phyloP scores from a whole-genome alignment of 2,329 filamentous ascomycete species.

The Cercospora canescens region DNA sequence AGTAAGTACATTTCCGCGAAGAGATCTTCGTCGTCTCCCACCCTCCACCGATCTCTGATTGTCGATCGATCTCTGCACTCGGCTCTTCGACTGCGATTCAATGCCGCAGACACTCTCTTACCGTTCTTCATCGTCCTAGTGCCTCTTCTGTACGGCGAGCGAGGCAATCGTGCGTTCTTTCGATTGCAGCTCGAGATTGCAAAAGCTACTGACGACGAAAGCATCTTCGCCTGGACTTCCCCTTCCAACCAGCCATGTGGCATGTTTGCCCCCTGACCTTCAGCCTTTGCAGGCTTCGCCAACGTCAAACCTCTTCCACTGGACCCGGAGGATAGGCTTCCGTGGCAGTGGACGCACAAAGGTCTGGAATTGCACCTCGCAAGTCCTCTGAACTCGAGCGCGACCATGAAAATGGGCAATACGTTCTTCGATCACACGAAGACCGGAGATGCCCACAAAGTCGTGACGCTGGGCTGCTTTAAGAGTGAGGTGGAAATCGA shows the following conservation, averaged over 20 bases:
- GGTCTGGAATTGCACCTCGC: slow-evolving; percentile 1
- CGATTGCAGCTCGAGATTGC: slow-evolving; percentile 8
- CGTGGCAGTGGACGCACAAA: slow-evolving; percentile 7
- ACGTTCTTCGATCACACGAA: not conserved
- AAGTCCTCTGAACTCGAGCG: not conserved
- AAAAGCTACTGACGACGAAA: slow-evolving; percentile 19
- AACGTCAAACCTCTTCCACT: not conserved
- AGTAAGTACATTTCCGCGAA: not conserved
- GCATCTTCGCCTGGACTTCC: slow-evolving; percentile 25
- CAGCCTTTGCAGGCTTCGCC: slow-evolving; percentile 4
- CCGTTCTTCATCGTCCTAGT: slow-evolving; percentile 1
- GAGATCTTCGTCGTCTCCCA: too few species aligned
- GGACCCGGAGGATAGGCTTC: not conserved
- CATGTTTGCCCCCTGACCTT: slow-evolving; percentile 7
- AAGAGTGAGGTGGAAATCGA: not conserved
- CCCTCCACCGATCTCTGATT: not conserved
- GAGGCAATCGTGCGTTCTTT: slow-evolving; percentile 3
- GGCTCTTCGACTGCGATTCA: not conserved
- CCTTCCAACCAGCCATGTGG: slow-evolving; percentile 1
- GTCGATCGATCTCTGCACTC: not conserved
- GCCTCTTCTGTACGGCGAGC: slow-evolving; percentile 14
- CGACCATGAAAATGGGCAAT: slow-evolving; percentile 1
- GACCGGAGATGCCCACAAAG: not conserved
- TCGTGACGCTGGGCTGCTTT: slow-evolving; percentile 7
- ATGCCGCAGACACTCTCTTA: not conserved